phyloP scores from a whole-genome alignment of 805 yeast genomes.

The Ogataea chonburiensis region DNA sequence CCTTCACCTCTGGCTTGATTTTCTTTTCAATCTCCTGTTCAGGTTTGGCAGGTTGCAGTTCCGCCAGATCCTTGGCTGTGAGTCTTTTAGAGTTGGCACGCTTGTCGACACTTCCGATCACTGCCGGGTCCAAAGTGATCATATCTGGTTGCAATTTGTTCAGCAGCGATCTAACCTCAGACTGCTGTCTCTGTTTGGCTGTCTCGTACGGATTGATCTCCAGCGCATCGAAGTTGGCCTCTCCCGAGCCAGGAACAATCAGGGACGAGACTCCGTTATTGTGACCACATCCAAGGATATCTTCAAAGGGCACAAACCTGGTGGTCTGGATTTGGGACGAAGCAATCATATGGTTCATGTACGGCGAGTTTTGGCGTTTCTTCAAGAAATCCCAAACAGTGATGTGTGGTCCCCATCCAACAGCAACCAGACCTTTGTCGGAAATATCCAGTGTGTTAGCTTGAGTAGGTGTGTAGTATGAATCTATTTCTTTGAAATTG shows the following conservation, averaged over 20 bases:
- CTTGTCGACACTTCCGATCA: constrained; percentile 80
- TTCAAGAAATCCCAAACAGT: constrained; percentile 86
- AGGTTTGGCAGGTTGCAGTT: constrained; percentile 35
- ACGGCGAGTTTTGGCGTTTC: constrained; percentile 72
- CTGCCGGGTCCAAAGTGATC: constrained; percentile 84
- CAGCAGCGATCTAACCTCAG: constrained; percentile 80
- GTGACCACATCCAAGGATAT: constrained; percentile 90
- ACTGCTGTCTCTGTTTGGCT: constrained; percentile 88
- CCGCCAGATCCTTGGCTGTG: constrained; percentile 56
- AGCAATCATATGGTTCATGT: constrained; percentile 86
- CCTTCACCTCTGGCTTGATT: constrained; percentile 66
- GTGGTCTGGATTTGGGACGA: constrained; percentile 69
- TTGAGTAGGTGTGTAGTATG: constrained; percentile 77
- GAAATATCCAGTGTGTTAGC: constrained; percentile 78
- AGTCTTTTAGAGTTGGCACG: constrained; percentile 63
- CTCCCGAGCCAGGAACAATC: constrained; percentile 95
- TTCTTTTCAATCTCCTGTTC: constrained; percentile 48
- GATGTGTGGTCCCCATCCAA: constrained; percentile 96
- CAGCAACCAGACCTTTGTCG: constrained; percentile 81
- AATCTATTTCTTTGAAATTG: constrained; percentile 70
- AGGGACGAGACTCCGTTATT: constrained; percentile 74
- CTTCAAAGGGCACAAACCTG: constrained; percentile 91
- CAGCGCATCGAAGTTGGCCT: constrained; percentile 92
- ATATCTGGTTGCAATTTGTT: constrained; percentile 91
- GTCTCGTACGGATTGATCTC: constrained; percentile 93